Evolutionary conservation across 2,329 filamentous ascomycete species (phyloP), one percentile per base, ranked within the genome.

Genomic region (Colletotrichum gigasporum): DNA sequence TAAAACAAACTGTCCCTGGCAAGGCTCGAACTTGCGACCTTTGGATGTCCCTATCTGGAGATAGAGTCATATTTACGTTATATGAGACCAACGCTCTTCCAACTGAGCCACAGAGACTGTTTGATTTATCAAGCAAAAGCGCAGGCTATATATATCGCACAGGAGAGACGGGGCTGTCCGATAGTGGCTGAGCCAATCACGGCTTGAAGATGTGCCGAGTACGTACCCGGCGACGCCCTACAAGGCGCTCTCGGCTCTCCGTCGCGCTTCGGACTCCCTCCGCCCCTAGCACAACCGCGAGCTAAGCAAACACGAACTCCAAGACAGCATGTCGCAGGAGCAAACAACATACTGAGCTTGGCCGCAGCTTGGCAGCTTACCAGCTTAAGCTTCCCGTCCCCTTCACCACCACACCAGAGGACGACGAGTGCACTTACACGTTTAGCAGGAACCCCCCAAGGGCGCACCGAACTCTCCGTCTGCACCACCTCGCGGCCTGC

Each of bases 31-130:
- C 62, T 64, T 52, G 48, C 62, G 62, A 64, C 62, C 62, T 64
- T 64, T 64, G 61, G 61, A 64, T 64, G 0, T 61, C 61, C 35
- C 56, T 34, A 12, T 9, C 48, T 45, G 7, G 0, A 2, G 5
- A 22, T 11, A 54, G 56, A 22, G 56, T 64, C 62, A 62, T 64
- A 61, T 44, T 12, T 1, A 45, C 8, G 5, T n/a, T 20, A 50
- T 64, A 64, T 64, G 62, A 64, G 62, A 64, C 62, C 62, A 64
- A 61, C 62, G 62, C 62, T 64, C 62, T 64, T 42, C 62, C 62
- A 34, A 64, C 62, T 64, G 62, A 64, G 62, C 62, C 62, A 64
- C 37, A 52, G 48, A 64, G 61, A 64, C 61, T 10, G 1, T 3
- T 1, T 24, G 16, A 3, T 37, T 32, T 9, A 7, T 7, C 3